Evolutionary conservation across 2,329 filamentous ascomycete genomes (phyloP).

Genomic region (Ceratocystis eucalypticola): DNA sequence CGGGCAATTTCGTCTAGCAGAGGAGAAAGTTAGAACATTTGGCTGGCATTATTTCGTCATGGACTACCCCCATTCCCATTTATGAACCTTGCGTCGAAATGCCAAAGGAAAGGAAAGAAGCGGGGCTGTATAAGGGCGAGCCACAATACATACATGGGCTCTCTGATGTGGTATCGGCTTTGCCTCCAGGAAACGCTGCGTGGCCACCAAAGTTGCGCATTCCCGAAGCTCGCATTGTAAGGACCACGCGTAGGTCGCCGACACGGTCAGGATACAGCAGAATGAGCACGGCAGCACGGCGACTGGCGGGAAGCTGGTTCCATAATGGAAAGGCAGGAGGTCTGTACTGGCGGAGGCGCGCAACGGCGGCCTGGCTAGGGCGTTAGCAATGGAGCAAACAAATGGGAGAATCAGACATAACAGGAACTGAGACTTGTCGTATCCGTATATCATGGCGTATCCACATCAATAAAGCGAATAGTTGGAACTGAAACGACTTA

Average conservation of each 20-base stretch:
- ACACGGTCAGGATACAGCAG: constrained; percentile 73
- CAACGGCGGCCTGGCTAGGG: constrained; percentile 39
- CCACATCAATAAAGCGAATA: not conserved
- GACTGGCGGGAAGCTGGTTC: constrained; percentile 46
- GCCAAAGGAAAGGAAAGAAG: not conserved
- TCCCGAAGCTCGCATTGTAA: constrained; percentile 53
- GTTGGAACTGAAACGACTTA: constrained; percentile 29
- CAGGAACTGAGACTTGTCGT: not conserved
- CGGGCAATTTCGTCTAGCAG: constrained; percentile 63
- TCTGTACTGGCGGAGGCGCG: constrained; percentile 46
- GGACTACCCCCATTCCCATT: too few relatives aligned
- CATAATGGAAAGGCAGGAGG: constrained; percentile 48
- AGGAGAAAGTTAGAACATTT: constrained; percentile 23
- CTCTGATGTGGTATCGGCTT: constrained; percentile 44
- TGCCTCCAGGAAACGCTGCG: constrained; percentile 73
- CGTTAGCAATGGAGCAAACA: not conserved
- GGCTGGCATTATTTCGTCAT: not conserved
- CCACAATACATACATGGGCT: constrained; percentile 40
- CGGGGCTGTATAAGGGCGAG: too few relatives aligned
- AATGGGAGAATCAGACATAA: not conserved
- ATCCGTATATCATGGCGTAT: not conserved
- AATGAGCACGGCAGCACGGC: constrained; percentile 75
- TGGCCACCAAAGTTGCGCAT: constrained; percentile 65
- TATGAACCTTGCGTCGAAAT: too few relatives aligned
- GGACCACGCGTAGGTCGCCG: constrained; percentile 62